Evolutionary conservation across 2,329 filamentous ascomycete species (phyloP).

Genomic region (Raffaelea arxii): DNA sequence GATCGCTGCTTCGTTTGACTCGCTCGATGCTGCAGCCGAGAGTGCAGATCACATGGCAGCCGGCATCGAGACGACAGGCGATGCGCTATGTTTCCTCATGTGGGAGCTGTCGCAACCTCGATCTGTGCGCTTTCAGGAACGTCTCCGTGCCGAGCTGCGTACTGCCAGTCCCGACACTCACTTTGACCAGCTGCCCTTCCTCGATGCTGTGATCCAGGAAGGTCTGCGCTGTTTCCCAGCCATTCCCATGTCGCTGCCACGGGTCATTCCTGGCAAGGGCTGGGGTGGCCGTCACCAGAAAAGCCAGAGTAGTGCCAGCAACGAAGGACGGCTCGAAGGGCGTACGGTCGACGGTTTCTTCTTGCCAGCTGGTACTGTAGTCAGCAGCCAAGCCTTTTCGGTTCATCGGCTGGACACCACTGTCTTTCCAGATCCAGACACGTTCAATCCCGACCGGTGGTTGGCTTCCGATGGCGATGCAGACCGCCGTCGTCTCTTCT

Average conservation of each 20-base stretch:
- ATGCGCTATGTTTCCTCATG: slow-evolving; percentile 61
- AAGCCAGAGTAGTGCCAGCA: not conserved
- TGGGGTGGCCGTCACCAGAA: slow-evolving; percentile 1
- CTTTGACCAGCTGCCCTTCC: slow-evolving; percentile 43
- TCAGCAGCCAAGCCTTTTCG: slow-evolving; percentile 53
- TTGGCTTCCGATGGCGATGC: slow-evolving; percentile 63
- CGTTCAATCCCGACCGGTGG: slow-evolving; percentile 77
- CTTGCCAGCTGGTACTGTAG: slow-evolving; percentile 43
- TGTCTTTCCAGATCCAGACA: slow-evolving; percentile 70
- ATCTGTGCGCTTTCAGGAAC: slow-evolving; percentile 39
- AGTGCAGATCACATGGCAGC: slow-evolving; percentile 64
- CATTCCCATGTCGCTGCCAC: slow-evolving; percentile 58
- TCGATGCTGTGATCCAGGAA: slow-evolving; percentile 56
- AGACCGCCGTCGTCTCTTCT: slow-evolving; percentile 53
- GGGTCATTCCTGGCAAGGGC: slow-evolving; percentile 40
- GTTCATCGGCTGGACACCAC: slow-evolving; percentile 48
- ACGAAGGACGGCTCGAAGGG: slow-evolving; percentile 25
- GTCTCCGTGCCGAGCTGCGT: slow-evolving; percentile 41
- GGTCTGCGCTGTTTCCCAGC: slow-evolving; percentile 52
- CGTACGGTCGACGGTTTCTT: slow-evolving; percentile 45
- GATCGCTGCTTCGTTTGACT: slow-evolving; percentile 27
- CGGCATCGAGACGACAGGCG: slow-evolving; percentile 63
- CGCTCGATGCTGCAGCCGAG: slow-evolving; percentile 52
- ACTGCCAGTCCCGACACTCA: slow-evolving; percentile 7
- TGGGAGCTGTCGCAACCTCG: slow-evolving; percentile 57